Evolutionary conservation across 2,329 filamentous ascomycete species (phyloP), one percentile per base, ranked within the genome.

Genomic region (Cordyceps javanica): DNA sequence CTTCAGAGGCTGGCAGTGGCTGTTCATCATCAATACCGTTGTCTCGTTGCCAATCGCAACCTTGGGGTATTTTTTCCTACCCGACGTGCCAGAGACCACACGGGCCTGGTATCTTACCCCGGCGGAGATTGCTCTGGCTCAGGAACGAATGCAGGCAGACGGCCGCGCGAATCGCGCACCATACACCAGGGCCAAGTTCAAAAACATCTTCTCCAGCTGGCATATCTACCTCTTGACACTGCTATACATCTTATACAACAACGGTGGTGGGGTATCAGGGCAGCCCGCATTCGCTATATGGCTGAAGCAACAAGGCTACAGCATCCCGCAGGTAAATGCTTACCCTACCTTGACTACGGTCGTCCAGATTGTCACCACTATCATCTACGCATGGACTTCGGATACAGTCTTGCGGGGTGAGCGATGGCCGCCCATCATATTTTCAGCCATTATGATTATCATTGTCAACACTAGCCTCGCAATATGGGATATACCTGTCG

Each of bases 161-260:
- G 77, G 76, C 1, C 72, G 76, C 4, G 76, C 75, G 2, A 69
- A 70, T 30, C 68, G 76, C 0, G 69, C 71, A 0, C 69, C 70
- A 0, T 77, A 70, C 58, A 76, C 73, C 0, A 66, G 66, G 54
- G 63, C 3, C 7, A 54, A 32, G 13, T 2, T 44, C 1, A 44
- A 44, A 2, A 54, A 19, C 0, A 23, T 54, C 19, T 80, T 87
- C 58, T 74, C 75, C 0, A 81, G 79, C 6, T 88, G 86, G 85
- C 85, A 85, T 60, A 81, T 88, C 1, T 88, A 85, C 57, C 62
- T 79, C 0, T 70, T 89, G 3, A 77, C 77, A 0, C 56, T 81
- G 0, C 68, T 87, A 1, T 88, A 88, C 65, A 75, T 87, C 65
- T 77, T 81, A 42, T 88, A 87, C 73, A 86, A 85, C 68, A 88